phyloP scores from a whole-genome alignment of 805 yeast species.

The Myxozyma lipomycoides region DNA sequence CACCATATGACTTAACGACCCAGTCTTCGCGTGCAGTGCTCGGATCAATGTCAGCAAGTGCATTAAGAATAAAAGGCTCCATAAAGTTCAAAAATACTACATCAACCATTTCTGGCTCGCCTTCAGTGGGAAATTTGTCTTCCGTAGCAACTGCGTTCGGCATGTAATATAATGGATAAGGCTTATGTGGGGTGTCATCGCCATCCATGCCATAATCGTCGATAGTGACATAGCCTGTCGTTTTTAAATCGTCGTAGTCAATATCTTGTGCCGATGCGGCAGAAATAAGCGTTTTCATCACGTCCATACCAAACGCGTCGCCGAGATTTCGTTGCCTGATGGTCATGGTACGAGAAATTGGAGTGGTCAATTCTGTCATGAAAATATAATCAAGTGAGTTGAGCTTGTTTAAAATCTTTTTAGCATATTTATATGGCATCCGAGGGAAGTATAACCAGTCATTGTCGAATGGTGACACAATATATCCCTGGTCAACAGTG shows the following conservation, averaged over 20 bases:
- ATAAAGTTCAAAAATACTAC: conserved; percentile 77
- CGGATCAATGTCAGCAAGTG: conserved; percentile 37
- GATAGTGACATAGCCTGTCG: conserved; percentile 72
- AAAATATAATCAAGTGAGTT: conserved; percentile 53
- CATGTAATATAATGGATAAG: conserved; percentile 54
- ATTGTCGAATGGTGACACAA: conserved; percentile 80
- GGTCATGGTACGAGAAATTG: conserved; percentile 27
- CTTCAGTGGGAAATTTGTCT: conserved; percentile 21
- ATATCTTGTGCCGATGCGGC: conserved; percentile 29
- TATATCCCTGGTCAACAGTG: conserved; percentile 72
- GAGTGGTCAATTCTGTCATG: conserved; percentile 25
- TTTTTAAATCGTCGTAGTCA: conserved; percentile 32
- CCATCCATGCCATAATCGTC: conserved; percentile 87
- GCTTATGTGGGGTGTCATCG: conserved; percentile 69
- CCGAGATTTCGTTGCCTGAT: conserved; percentile 20
- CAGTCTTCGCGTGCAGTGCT: conserved; percentile 10
- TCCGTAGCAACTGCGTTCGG: conserved; percentile 74
- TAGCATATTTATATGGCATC: conserved; percentile 58
- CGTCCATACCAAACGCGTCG: conserved; percentile 21
- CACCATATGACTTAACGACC: conserved; percentile 40
- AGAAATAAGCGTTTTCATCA: conserved; percentile 20
- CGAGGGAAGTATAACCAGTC: conserved; percentile 64
- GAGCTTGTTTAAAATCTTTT: conserved; percentile 49
- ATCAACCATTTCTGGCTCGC: conserved; percentile 33
- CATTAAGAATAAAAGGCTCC: conserved; percentile 47